phyloP scores from a whole-genome alignment of 495 filamentous ascomycete species.

The Antarctomyces pellizariae region DNA sequence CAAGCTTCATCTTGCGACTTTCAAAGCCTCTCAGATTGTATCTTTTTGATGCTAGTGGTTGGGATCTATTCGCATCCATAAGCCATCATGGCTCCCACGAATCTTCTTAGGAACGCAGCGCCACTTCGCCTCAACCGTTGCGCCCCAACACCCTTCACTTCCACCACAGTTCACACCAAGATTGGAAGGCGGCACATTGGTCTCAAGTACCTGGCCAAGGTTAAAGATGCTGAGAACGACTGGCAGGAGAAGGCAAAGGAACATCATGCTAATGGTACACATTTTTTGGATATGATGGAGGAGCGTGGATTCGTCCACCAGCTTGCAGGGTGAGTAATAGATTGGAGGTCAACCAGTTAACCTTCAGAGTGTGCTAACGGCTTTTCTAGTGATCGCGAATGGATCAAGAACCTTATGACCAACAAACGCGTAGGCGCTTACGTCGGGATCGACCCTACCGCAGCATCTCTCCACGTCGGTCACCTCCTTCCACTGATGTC shows the following conservation, averaged over 20 bases:
- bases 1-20: too few relatives aligned
- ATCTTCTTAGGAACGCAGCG: constrained; percentile 6
- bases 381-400: constrained; percentile 27
- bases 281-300: constrained; percentile 50
- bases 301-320: constrained; percentile 62
- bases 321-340: constrained; percentile 46
- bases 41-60: not conserved
- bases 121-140: constrained; percentile 6
- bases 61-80: not conserved
- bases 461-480: constrained; percentile 72
- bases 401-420: constrained; percentile 47
- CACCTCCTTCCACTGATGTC: constrained; percentile 90
- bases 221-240: constrained; percentile 25
- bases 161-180: constrained; percentile 2
- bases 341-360: not conserved
- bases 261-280: too few relatives aligned
- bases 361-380: constrained; percentile 7
- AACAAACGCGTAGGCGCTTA: constrained; percentile 55
- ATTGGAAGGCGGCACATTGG: constrained; percentile 20
- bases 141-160: constrained; percentile 8
- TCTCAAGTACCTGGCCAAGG: constrained; percentile 23
- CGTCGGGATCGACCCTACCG: constrained; percentile 81
- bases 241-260: constrained; percentile 32
- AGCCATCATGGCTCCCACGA: constrained; percentile 10
- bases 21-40: too few relatives aligned